Evolutionary conservation across 768 basidiomycete species (phyloP), one percentile per base, ranked within the genome.

Genomic region (Phylloporus arenicola): DNA sequence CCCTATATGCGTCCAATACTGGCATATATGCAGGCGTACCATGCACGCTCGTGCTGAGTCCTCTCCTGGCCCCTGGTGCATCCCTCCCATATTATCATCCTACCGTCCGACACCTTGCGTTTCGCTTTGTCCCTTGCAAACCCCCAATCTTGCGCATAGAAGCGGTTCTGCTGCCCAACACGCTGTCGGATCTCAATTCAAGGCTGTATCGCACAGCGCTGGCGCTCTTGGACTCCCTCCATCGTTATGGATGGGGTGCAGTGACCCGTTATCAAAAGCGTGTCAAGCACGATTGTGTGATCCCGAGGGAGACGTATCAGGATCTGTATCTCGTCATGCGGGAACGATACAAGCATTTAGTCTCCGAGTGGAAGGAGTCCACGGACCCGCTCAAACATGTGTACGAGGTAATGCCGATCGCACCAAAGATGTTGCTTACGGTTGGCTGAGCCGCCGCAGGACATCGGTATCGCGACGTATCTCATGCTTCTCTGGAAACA

Each of bases 381-480:
- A 94, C 92, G 0, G 90, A 94, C 65, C 90, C 92, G 1, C 61
- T 84, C 38, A 94, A 94, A 65, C 92, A 94, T 68, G 88, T 94
- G 7, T 94, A 86, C 50, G 92, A 94, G 79, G 88, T 84, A 49
- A 24, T 11, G n/a, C 27, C 38, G 17, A 20, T 17, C 10, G 19
- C 20, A 12, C 13, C 20, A 6, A n/a, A 6, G 34, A 34, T 13
- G 35, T 37, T 10, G 7, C 19, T 19, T 39, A 13, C 11, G 11
- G 19, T 13, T 39, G 19, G 19, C 2, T 43, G 16, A 43, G 27
- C 9, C 11, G 14, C 33, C 41, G 29, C 58, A 95, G 88, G 95
- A 98, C 64, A 91, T 97, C 31, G 91, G 91, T 14, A 94, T 98
- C 38, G 92, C 92, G 3, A 91, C 92, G 2, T 97, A 88, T 65